Evolutionary conservation across 2,329 filamentous ascomycete species (phyloP), one percentile per base, ranked within the genome.

Genomic region (Cercospora berteroae): DNA sequence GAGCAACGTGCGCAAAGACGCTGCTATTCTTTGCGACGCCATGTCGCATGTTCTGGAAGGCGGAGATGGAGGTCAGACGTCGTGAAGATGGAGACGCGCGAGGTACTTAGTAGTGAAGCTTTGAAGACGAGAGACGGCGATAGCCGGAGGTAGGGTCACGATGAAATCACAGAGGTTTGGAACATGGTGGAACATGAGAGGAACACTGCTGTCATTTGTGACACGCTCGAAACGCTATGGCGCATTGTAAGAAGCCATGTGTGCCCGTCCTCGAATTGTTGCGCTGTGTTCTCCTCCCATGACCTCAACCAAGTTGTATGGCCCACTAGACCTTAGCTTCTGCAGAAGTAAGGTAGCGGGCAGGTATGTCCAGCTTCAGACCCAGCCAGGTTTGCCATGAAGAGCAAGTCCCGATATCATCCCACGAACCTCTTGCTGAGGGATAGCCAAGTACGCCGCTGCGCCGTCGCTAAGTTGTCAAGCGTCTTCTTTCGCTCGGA

Each of bases 381-480:
- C 48, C 48, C 23, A 55, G 48, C 48, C 23, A 55, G 48, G 12
- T 16, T 55, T 27, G 20, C 9, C 44, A 48, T 48, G 44, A 48
- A 48, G 18, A 9, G 48, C 23, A n/a, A 27, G 48, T 55, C 23
- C 12, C 48, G n/a, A 25, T 27, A 23, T 3, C 25, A 9, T n/a
- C 6, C 48, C 33, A 39, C 7, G 7, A 6, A 39, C 33, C 5
- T 27, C 23, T 52, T 27, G 20, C 48, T 27, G 23, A 27, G 23
- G 5, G 5, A 10, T 63, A 55, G 27, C 18, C 44, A 31, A 52
- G 60, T 36, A 7, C 23, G 31, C 48, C n/a, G 13, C 31, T 31
- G 56, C 44, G 64, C 58, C 63, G 27, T 65, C 20, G 64, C 58
- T 62, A 66, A 48, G 23, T 5, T 27, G 48, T 16, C 12, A 6